Base-by-base conservation (phyloP, 768 basidiomycete species). In the Mrakia blollopis region DNA sequence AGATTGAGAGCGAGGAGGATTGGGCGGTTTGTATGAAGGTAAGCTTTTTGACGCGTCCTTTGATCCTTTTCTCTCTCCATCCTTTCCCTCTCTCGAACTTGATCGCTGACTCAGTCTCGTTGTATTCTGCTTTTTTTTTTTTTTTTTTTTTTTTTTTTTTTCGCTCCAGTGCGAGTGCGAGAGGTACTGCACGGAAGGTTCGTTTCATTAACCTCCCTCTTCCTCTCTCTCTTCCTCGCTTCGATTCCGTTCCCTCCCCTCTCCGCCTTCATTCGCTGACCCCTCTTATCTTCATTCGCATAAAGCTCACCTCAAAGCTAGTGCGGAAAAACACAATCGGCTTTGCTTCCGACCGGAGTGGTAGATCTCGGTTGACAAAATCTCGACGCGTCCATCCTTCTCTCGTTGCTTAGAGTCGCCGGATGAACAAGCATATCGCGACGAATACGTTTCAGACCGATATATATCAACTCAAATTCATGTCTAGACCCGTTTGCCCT, bases 1-100 rank as follows among this genome's bases (percentile, higher is more conserved):
- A 68, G 37, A 68, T 68, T n/a, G 65, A 68, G 21, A 68, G 37
- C 10, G 65, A 68, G 37, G 65, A 68, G 25, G 65, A 68, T 41
- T 68, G 65, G 65, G 39, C 35, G 37, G 23, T 35, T 13, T 68
- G 65, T 44, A 35, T 39, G 65, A 68, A 68, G 32, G 65, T 68
- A 23, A 39, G 39, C 39, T 62, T 37, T 28, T 3, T 5, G 37
- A 25, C 35, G 35, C 25, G 35, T 68, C 35, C 44, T 44, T 9
- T 44, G 3, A 2, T 44, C 14, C 5, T 14, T 44, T 44, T 44
- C 44, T 11, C 7, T 1, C 44, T 11, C 14, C 30, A 50, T 2
- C 5, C 7, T 50, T 18, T 50, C 2, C 16, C 18, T 50, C 47
- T 21, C 44, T 13, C 30, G 37, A 1, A 65, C 30, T 14, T 35